phyloP scores from a whole-genome alignment of 345 rosid genomes.

The Hirschfeldia incana region DNA sequence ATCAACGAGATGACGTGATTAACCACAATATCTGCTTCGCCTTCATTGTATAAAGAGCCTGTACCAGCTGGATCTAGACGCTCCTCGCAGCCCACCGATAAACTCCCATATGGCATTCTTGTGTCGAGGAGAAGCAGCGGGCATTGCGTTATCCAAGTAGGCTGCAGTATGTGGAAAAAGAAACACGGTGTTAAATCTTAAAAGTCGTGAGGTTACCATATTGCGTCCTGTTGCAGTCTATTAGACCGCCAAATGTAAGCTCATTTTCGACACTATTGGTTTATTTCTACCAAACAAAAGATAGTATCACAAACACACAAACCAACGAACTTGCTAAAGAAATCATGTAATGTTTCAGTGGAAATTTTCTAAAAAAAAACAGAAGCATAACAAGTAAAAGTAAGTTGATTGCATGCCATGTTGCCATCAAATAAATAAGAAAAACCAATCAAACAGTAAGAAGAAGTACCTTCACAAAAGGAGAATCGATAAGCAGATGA shows the following conservation, averaged over 20 bases:
- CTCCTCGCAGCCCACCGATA: conserved; percentile 88
- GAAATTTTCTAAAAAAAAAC: background rate
- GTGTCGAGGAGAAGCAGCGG: conserved; percentile 95
- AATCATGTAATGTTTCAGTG: background rate
- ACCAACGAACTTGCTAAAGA: background rate
- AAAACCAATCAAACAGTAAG: conserved; percentile 28
- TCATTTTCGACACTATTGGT: background rate
- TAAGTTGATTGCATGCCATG: background rate
- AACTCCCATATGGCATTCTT: conserved; percentile 92
- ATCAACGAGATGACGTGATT: conserved; percentile 79
- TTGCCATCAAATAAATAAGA: background rate
- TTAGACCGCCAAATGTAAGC: background rate
- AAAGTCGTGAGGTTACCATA: background rate
- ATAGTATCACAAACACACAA: background rate
- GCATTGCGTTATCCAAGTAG: conserved; percentile 88
- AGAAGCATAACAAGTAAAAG: background rate
- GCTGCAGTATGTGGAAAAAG: conserved; percentile 49
- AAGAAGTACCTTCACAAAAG: conserved; percentile 85
- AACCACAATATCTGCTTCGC: conserved; percentile 93
- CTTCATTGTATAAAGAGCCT: conserved; percentile 93
- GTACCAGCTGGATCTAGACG: conserved; percentile 97
- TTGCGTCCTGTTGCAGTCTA: background rate
- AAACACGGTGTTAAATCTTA: conserved; percentile 1
- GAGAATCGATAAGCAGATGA: conserved; percentile 88
- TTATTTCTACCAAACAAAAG: background rate